Evolutionary conservation across 2,329 filamentous ascomycete genomes (phyloP), one percentile per base, ranked within the genome.

Genomic region (Fusarium kyushuense): DNA sequence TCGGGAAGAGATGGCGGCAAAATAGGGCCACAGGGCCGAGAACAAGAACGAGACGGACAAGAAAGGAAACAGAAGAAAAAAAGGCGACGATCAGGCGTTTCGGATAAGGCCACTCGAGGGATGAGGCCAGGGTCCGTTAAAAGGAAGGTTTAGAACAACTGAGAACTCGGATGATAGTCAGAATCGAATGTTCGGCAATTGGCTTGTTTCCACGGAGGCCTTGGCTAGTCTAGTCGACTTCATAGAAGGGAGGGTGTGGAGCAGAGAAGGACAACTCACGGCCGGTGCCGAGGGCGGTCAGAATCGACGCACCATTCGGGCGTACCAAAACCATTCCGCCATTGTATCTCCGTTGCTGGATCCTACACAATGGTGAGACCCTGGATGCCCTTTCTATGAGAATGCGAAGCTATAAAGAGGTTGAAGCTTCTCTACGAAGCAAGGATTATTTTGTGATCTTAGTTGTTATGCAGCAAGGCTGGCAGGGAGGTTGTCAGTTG

Each of bases 171-270:
- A 45, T 65, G 72, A 72, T 72, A 61, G 71, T 72, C 64, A 69
- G 64, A 74, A 74, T 74, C 72, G 72, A 72, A 74, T 74, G 72
- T 74, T 74, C 45, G 52, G 54, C 72, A 69, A 72, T 74, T 73
- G 72, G 47, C 53, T 63, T 64, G 62, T 59, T 38, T 43, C 49
- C 30, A 54, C 49, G 32, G 36, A 51, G 43, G 54, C 53, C 54
- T 65, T 57, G 60, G 62, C 60, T 25, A 49, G 47, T 33, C 49
- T 57, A 47, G 17, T 49, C 23, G 19, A 21, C 23, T 21, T 38
- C 11, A 49, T 38, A 14, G 47, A 43, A 38, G 43, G 40, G 42
- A 43, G 42, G 12, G 27, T 48, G 51, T 47, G 53, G 59, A 53
- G 58, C 43, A 38, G 53, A 55, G 45, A 16, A 48, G 23, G n/a